Conservation (phyloP, 192 early-diverging fungal species). For the Backusella mclennaniae region DNA sequence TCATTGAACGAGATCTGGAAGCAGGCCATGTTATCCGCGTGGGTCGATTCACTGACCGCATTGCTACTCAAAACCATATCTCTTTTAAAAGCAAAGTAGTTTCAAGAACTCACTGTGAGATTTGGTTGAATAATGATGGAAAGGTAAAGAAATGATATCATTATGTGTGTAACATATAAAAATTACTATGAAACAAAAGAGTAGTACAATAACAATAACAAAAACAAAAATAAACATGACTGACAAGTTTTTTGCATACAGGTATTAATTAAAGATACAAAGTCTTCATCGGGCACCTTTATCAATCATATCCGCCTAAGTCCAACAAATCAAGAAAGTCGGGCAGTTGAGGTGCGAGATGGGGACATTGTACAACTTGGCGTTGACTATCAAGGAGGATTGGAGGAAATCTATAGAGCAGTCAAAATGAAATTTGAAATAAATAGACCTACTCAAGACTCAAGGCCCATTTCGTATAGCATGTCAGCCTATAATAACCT, state of each 20-base stretch:
- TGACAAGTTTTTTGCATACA: slow-evolving; percentile 44
- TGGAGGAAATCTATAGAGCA: slow-evolving; percentile 80
- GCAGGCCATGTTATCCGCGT: slow-evolving; percentile 64
- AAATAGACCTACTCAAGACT: slow-evolving; percentile 50
- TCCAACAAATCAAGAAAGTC: slow-evolving; percentile 72
- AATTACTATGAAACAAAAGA: background rate
- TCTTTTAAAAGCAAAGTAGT: slow-evolving; percentile 94
- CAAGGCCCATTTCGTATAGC: slow-evolving; percentile 47
- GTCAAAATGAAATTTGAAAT: slow-evolving; percentile 68
- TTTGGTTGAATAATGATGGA: slow-evolving; percentile 74
- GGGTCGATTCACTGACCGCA: slow-evolving; percentile 35
- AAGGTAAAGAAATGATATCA: slow-evolving; percentile 16
- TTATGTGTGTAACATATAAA: background rate
- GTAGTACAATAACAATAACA: background rate
- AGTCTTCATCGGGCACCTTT: slow-evolving; percentile 86
- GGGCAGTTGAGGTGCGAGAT: slow-evolving; percentile 67
- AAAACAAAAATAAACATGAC: background rate
- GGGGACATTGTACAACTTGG: slow-evolving; percentile 86
- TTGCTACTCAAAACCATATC: slow-evolving; percentile 54
- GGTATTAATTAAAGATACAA: slow-evolving; percentile 82
- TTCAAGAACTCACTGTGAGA: slow-evolving; percentile 87
- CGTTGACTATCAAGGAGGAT: slow-evolving; percentile 82
- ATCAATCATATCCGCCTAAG: slow-evolving; percentile 82
- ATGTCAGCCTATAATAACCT: slow-evolving; percentile 30
- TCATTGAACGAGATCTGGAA: slow-evolving; percentile 61